A percentile compares a stretch with the other conserved stretches of the same genome.
Conservation (phyloP, 1,284 basidiomycete species). For the Ustilago hordei region DNA sequence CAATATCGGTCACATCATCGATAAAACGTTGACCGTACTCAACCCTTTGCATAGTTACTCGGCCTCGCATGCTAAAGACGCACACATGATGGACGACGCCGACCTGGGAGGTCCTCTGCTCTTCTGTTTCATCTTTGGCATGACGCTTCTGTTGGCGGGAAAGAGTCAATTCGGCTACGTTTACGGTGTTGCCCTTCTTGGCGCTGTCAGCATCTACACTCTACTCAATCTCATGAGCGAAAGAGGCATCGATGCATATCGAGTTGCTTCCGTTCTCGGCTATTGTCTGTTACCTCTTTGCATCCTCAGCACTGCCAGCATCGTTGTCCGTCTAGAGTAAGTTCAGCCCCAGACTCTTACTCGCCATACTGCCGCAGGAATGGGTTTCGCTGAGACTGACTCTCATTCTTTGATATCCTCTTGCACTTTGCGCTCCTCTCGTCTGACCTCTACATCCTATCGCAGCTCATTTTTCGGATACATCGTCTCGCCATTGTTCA, state of each 20-base stretch:
- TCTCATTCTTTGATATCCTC: neutral
- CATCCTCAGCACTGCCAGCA: constrained; percentile 88
- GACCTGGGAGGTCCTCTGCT: constrained; percentile 96
- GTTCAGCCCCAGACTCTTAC: constrained; percentile 69
- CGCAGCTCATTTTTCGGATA: constrained; percentile 56
- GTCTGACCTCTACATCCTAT: neutral
- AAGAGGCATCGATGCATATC: constrained; percentile 93
- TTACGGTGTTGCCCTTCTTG: constrained; percentile 95
- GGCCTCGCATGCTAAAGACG: constrained; percentile 73
- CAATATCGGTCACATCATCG: constrained; percentile 93
- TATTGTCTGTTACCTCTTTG: constrained; percentile 98
- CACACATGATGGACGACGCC: constrained; percentile 98
- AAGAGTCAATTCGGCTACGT: constrained; percentile 99
- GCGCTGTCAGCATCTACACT: constrained; percentile 91
- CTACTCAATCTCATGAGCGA: constrained; percentile 98
- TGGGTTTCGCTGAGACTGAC: neutral
- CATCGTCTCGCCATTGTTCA: constrained; percentile 66
- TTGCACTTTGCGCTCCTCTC: too few relatives aligned
- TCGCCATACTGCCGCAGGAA: neutral
- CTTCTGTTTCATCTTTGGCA: constrained; percentile 82
- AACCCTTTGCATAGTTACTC: constrained; percentile 85
- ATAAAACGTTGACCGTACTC: constrained; percentile 93
- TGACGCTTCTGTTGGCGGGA: constrained; percentile 79
- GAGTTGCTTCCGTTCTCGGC: constrained; percentile 93
- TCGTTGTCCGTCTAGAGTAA: constrained; percentile 88